These are phyloP conservation scores for Tylopilus plumbeoviolaceoides DNA, from an alignment of 768 basidiomycete genomes.

Conservation along the genomic window DNA sequence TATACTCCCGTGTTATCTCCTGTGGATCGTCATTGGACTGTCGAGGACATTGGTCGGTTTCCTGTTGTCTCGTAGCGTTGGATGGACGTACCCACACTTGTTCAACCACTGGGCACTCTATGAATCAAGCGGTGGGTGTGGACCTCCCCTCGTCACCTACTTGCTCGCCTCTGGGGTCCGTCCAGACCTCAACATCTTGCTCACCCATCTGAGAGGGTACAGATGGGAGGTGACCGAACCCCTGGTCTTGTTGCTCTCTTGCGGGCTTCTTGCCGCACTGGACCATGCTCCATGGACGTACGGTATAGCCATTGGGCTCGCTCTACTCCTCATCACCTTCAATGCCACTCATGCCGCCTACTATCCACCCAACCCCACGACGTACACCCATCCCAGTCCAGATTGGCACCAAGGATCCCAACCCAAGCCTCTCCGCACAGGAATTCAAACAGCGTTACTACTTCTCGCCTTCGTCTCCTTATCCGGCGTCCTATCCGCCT, in stretches of 20 bases:
- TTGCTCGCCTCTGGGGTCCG: conserved; percentile 17
- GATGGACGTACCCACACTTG: conserved; percentile 36
- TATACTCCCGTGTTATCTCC: conserved; percentile 11
- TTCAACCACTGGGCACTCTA: conserved; percentile 41
- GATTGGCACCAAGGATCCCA: not conserved
- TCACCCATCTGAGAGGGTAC: conserved; percentile 7
- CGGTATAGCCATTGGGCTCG: conserved; percentile 24
- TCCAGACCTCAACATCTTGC: conserved; percentile 4
- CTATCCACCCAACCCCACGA: not conserved
- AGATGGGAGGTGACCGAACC: conserved; percentile 16
- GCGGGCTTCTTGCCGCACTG: conserved; percentile 19
- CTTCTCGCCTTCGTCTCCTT: conserved; percentile 15
- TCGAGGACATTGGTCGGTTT: conserved; percentile 17
- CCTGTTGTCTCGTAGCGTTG: conserved; percentile 26
- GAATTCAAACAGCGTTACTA: conserved; percentile 18
- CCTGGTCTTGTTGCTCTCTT: conserved; percentile 7
- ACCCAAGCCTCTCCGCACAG: conserved; percentile 7
- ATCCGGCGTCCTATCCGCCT: not conserved
- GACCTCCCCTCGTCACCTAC: conserved; percentile 28
- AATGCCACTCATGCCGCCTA: not conserved
- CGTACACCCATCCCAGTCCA: not conserved
- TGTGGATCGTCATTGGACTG: conserved; percentile 24
- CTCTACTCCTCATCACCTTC: conserved; percentile 18
- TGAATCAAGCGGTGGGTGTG: conserved; percentile 36
- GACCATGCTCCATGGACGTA: conserved; percentile 42